Evolutionary conservation across 176 grass and related monocot species (phyloP).

Genomic region (Triticum monococcum): DNA sequence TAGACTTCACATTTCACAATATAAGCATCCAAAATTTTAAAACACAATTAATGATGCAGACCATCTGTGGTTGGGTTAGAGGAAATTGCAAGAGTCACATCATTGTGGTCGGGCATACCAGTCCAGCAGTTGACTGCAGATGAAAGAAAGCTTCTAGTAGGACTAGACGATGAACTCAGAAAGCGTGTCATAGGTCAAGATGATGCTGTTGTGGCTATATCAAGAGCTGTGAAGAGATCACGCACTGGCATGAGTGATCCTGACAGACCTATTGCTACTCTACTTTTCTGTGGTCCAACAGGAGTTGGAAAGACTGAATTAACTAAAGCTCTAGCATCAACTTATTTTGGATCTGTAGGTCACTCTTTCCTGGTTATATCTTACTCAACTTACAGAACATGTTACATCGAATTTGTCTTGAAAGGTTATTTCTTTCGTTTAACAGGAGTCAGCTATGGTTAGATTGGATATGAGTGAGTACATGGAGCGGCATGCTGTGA

Average conservation of each 20-base stretch:
- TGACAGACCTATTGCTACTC: slow-evolving; percentile 78
- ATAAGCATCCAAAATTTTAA: slow-evolving; percentile 15
- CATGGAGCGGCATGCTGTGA: slow-evolving; percentile 91
- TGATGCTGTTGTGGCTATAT: slow-evolving; percentile 79
- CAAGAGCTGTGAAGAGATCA: slow-evolving; percentile 87
- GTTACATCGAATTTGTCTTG: slow-evolving; percentile 11
- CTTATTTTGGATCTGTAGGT: slow-evolving; percentile 90
- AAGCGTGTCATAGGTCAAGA: slow-evolving; percentile 96
- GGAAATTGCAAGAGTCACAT: slow-evolving; percentile 88
- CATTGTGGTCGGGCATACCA: slow-evolving; percentile 96
- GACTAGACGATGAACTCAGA: slow-evolving; percentile 77
- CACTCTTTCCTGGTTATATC: slow-evolving; percentile 32
- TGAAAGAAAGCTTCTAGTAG: slow-evolving; percentile 74
- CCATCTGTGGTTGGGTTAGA: slow-evolving; percentile 63
- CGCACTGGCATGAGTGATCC: slow-evolving; percentile 85
- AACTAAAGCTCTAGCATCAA: slow-evolving; percentile 77
- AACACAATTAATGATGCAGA: slow-evolving; percentile 37
- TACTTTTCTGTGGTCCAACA: slow-evolving; percentile 93
- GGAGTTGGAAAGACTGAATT: slow-evolving; percentile 97
- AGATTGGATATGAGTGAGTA: slow-evolving; percentile 98
- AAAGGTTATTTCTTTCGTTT: slow-evolving; percentile 31
- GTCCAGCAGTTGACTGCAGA: slow-evolving; percentile 82
- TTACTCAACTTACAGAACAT: not conserved
- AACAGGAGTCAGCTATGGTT: slow-evolving; percentile 83
- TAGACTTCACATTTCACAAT: slow-evolving; percentile 10